Conservation (phyloP, 495 filamentous ascomycete species). For the Hypoxylon lienhwacheense region DNA sequence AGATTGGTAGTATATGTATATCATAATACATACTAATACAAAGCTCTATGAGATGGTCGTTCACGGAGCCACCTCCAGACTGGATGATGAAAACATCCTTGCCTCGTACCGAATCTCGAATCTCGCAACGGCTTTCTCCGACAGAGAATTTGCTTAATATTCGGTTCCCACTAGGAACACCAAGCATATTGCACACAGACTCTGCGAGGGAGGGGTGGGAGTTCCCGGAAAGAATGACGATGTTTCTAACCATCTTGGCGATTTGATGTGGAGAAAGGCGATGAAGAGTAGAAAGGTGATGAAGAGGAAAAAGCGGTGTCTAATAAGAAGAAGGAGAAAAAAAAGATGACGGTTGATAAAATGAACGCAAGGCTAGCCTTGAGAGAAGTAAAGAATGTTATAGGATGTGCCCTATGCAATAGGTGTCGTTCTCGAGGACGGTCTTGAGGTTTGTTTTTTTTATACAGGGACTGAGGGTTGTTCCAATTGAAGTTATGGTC, state of each 20-base stretch:
- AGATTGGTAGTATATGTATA: neutral
- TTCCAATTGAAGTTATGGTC: conserved; percentile 35
- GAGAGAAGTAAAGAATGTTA: neutral
- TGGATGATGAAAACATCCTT: conserved; percentile 99
- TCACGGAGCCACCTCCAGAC: conserved; percentile 84
- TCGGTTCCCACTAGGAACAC: conserved; percentile 78
- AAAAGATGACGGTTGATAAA: neutral
- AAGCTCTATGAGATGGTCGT: conserved; percentile 93
- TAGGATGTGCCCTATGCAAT: neutral
- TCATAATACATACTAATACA: conserved; percentile 66
- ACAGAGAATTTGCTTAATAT: conserved; percentile 89
- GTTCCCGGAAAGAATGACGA: conserved; percentile 89
- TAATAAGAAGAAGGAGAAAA: neutral
- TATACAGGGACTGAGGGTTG: conserved; percentile 23
- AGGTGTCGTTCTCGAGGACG: conserved; percentile 1
- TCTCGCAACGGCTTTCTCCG: conserved; percentile 93
- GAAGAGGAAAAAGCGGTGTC: conserved; percentile 18
- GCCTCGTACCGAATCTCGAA: conserved; percentile 90
- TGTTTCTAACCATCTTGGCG: conserved; percentile 84
- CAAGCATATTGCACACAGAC: conserved; percentile 81
- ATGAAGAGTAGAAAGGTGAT: neutral
- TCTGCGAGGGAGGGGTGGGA: conserved; percentile 88
- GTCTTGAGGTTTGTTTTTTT: conserved; percentile 11
- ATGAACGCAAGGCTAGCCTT: neutral
- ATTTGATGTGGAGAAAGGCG: conserved; percentile 9